A percentile compares a stretch with the other conserved stretches of the same genome.
phyloP scores from a whole-genome alignment of 257 asterid genomes.

The Ilex aquifolium region DNA sequence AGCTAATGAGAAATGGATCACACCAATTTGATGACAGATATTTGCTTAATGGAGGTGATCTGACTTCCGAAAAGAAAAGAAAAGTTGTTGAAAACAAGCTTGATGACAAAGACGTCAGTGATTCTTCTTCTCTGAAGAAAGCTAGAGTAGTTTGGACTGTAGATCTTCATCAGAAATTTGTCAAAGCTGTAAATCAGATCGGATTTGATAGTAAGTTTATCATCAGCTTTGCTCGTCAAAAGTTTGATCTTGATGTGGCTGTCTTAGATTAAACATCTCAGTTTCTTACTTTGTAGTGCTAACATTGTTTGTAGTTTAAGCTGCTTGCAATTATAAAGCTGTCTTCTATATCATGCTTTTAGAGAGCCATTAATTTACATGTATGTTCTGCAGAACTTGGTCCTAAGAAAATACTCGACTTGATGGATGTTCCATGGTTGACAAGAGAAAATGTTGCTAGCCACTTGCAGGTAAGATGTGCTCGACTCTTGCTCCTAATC shows the following conservation, averaged over 20 bases:
- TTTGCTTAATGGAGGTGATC: slow-evolving; percentile 39
- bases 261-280: too few species aligned
- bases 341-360: background rate
- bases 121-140: slow-evolving; percentile 55
- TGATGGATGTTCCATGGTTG: slow-evolving; percentile 85
- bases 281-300: too few species aligned
- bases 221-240: background rate
- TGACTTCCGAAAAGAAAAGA: slow-evolving; percentile 51
- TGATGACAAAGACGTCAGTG: slow-evolving; percentile 44
- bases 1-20: slow-evolving; percentile 22
- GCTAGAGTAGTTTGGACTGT: slow-evolving; percentile 74
- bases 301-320: too few species aligned
- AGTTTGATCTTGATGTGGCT: too few species aligned
- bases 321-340: background rate
- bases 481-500: too few species aligned
- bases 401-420: slow-evolving; percentile 83
- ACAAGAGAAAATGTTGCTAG: slow-evolving; percentile 92
- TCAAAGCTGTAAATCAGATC: slow-evolving; percentile 55
- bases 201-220: slow-evolving; percentile 59
- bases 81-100: slow-evolving; percentile 43
- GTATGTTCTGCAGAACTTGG: slow-evolving; percentile 59
- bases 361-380: background rate
- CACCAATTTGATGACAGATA: slow-evolving; percentile 48
- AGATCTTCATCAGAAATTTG: slow-evolving; percentile 68
- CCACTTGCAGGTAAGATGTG: slow-evolving; percentile 66